These are phyloP conservation scores for Coccomyxa sp. DNA, from an alignment of 139 green algal genomes.

Conservation along the genomic window DNA sequence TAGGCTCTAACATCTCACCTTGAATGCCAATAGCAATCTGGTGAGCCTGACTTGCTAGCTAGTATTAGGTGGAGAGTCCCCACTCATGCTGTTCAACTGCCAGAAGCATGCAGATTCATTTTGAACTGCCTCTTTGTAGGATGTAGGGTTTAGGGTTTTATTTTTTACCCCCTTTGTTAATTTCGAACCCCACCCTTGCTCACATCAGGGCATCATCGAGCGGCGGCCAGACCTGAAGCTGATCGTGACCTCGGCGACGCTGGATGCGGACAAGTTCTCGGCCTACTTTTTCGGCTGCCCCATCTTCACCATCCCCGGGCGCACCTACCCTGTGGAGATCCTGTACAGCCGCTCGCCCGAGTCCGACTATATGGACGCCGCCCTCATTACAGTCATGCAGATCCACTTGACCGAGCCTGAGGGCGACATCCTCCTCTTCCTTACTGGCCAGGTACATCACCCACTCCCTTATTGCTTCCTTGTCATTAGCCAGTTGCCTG, in stretches of 20 bases:
- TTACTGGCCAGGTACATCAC: conserved; percentile 54
- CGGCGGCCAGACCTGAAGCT: conserved; percentile 61
- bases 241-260: conserved; percentile 90
- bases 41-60: too few species aligned
- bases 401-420: conserved; percentile 85
- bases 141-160: too few species aligned
- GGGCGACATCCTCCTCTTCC: conserved; percentile 85
- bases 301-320: conserved; percentile 80
- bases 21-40: too few species aligned
- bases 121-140: too few species aligned
- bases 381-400: conserved; percentile 94
- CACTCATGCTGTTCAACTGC: too few species aligned
- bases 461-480: neutral
- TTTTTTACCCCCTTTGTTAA: too few species aligned
- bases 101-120: too few species aligned
- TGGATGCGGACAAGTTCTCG: conserved; percentile 95
- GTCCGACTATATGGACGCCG: conserved; percentile 89
- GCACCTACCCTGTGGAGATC: conserved; percentile 80
- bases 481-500: neutral
- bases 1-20: too few species aligned
- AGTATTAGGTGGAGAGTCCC: too few species aligned
- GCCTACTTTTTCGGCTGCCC: conserved; percentile 93
- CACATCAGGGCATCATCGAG: conserved; percentile 12
- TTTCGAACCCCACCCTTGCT: neutral
- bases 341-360: conserved; percentile 76